phyloP scores from a whole-genome alignment of 495 filamentous ascomycete genomes.

The Daldinia loculata region DNA sequence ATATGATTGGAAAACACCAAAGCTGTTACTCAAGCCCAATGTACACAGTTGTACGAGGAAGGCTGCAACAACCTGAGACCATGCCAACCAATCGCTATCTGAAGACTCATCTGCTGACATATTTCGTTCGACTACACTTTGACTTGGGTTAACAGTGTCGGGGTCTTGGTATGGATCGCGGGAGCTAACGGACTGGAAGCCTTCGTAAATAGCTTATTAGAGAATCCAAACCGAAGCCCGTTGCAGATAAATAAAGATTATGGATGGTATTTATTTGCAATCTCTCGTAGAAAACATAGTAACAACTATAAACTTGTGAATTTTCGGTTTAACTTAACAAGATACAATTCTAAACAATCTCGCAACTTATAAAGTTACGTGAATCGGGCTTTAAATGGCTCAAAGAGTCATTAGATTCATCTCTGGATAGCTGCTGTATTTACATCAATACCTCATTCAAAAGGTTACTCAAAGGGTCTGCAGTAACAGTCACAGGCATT shows the following conservation, averaged over 20 bases:
- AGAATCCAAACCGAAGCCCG: neutral
- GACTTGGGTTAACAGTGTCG: neutral
- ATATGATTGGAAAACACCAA: conserved; percentile 60
- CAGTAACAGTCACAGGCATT: too few species aligned
- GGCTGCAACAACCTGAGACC: conserved; percentile 37
- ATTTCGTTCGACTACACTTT: neutral
- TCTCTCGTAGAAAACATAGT: too few species aligned
- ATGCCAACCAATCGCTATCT: conserved; percentile 14
- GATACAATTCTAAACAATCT: too few species aligned
- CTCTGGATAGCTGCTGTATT: too few species aligned
- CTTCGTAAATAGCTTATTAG: neutral
- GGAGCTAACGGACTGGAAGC: neutral
- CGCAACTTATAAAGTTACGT: too few species aligned
- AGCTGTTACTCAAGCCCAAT: conserved; percentile 55
- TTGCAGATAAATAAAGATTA: neutral
- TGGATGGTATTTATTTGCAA: too few species aligned
- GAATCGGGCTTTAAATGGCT: too few species aligned
- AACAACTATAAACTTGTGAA: too few species aligned
- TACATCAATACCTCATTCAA: too few species aligned
- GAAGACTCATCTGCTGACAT: neutral
- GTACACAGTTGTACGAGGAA: conserved; percentile 39
- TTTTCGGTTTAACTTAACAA: too few species aligned
- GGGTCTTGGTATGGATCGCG: neutral
- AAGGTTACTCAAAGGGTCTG: too few species aligned
- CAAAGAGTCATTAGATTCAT: too few species aligned